Evolutionary conservation across 768 basidiomycete species (phyloP).

Genomic region (Daedalea quercina): DNA sequence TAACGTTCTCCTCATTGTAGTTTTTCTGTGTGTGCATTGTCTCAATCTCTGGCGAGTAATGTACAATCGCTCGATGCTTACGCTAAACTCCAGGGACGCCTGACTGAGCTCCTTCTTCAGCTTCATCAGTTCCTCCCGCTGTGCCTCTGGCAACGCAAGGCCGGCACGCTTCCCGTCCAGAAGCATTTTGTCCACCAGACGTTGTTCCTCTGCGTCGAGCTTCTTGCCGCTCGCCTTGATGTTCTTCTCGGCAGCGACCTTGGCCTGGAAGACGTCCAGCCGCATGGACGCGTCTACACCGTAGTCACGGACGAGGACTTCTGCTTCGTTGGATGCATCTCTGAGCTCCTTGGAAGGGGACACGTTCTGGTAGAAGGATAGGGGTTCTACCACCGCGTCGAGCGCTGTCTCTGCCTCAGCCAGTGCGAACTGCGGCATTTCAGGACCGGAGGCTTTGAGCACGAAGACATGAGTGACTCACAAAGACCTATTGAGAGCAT

Average conservation of each 20-base stretch:
- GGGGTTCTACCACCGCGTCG: slow-evolving; percentile 46
- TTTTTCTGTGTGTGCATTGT: slow-evolving; percentile 49
- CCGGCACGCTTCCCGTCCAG: slow-evolving; percentile 79
- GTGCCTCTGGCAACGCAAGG: slow-evolving; percentile 59
- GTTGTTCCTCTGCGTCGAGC: slow-evolving; percentile 59
- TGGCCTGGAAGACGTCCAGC: slow-evolving; percentile 71
- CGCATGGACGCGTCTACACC: slow-evolving; percentile 77
- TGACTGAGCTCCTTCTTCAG: slow-evolving; percentile 76
- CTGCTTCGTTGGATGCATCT: slow-evolving; percentile 72
- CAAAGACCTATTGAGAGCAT: slow-evolving; percentile 53
- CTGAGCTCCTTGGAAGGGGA: slow-evolving; percentile 69
- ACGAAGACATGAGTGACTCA: slow-evolving; percentile 33
- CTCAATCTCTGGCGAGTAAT: neutral
- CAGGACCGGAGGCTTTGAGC: slow-evolving; percentile 2
- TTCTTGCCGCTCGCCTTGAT: slow-evolving; percentile 51
- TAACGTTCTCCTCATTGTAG: slow-evolving; percentile 82
- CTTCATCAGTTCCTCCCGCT: slow-evolving; percentile 46
- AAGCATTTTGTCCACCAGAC: slow-evolving; percentile 78
- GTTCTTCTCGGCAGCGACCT: slow-evolving; percentile 63
- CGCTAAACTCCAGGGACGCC: slow-evolving; percentile 72
- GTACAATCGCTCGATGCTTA: slow-evolving; percentile 27
- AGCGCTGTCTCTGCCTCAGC: slow-evolving; percentile 52
- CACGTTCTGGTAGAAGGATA: slow-evolving; percentile 80
- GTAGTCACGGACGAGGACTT: slow-evolving; percentile 64
- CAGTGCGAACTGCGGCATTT: slow-evolving; percentile 42